These are phyloP conservation scores for Huntiella savannae DNA, from an alignment of 2,329 filamentous ascomycete genomes.

Conservation along the genomic window DNA sequence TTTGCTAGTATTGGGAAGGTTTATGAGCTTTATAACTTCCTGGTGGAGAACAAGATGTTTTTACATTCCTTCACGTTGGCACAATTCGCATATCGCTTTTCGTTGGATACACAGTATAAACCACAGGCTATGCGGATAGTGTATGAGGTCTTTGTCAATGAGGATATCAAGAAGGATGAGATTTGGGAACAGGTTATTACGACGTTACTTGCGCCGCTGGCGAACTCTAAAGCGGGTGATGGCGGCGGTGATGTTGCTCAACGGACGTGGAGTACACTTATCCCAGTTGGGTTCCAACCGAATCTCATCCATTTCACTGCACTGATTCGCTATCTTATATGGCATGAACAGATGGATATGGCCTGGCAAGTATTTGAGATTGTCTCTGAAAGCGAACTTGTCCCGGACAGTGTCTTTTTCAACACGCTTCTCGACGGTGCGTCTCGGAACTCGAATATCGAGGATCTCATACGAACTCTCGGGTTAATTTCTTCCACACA, in stretches of 20 bases:
- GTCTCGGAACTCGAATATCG: constrained; percentile 35
- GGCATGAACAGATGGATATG: constrained; percentile 40
- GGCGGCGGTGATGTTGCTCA: constrained; percentile 17
- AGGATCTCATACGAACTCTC: constrained; percentile 22
- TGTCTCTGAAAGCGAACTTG: constrained; percentile 37
- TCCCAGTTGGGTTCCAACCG: constrained; percentile 38
- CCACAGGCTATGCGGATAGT: constrained; percentile 10
- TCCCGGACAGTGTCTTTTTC: constrained; percentile 48
- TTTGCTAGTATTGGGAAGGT: constrained; percentile 17
- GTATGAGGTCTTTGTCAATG: constrained; percentile 19
- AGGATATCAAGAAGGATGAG: constrained; percentile 23
- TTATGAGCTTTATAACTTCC: constrained; percentile 19
- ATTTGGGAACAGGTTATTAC: constrained; percentile 33
- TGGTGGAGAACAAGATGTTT: constrained; percentile 16
- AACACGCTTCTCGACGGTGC: constrained; percentile 53
- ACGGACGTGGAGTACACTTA: constrained; percentile 19
- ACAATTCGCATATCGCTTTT: constrained; percentile 29
- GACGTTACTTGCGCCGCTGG: constrained; percentile 20
- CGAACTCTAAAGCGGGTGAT: constrained; percentile 16
- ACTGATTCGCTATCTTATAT: constrained; percentile 51
- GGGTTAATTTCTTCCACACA: constrained; percentile 3
- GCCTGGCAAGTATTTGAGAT: constrained; percentile 47
- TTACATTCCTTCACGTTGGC: constrained; percentile 26
- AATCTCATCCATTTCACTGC: constrained; percentile 46
- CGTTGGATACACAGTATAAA: constrained; percentile 18